These are phyloP conservation scores for Colletotrichum horii DNA, from an alignment of 2,329 filamentous ascomycete species.

Conservation along the genomic window DNA sequence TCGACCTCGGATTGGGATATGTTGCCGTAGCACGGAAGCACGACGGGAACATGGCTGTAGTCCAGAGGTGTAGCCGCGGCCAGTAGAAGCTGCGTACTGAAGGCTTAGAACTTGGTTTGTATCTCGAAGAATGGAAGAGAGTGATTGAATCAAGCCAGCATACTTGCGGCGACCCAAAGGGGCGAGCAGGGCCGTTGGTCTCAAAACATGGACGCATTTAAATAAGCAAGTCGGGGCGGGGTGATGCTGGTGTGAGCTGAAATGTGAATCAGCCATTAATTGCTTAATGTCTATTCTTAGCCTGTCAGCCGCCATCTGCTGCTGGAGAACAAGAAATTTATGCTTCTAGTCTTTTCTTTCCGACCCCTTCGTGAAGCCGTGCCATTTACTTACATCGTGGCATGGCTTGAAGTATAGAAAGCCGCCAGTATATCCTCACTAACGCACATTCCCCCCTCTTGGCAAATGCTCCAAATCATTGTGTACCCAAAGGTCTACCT, in stretches of 20 bases:
- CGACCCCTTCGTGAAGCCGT: neutral
- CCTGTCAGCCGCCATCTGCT: neutral
- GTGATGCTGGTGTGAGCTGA: neutral
- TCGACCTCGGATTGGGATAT: neutral
- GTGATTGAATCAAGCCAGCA: neutral
- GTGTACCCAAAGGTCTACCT: neutral
- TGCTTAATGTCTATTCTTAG: neutral
- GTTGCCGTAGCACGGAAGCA: neutral
- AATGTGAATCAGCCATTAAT: neutral
- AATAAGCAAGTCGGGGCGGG: neutral
- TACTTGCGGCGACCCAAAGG: neutral
- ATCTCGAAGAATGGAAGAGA: neutral
- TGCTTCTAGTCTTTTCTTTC: neutral
- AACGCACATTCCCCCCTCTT: neutral
- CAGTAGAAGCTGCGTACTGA: neutral
- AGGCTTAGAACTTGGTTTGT: neutral
- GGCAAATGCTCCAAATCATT: neutral
- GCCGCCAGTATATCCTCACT: neutral
- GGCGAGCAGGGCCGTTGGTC: neutral
- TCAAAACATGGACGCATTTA: neutral
- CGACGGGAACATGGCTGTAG: neutral
- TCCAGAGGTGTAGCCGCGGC: neutral
- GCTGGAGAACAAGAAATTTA: neutral
- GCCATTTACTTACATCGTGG: neutral
- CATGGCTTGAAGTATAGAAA: neutral